Percentiles rank a stretch among this genome's conserved stretches.
phyloP scores from a whole-genome alignment of 768 basidiomycete species.

The Leccinum obscurum region DNA sequence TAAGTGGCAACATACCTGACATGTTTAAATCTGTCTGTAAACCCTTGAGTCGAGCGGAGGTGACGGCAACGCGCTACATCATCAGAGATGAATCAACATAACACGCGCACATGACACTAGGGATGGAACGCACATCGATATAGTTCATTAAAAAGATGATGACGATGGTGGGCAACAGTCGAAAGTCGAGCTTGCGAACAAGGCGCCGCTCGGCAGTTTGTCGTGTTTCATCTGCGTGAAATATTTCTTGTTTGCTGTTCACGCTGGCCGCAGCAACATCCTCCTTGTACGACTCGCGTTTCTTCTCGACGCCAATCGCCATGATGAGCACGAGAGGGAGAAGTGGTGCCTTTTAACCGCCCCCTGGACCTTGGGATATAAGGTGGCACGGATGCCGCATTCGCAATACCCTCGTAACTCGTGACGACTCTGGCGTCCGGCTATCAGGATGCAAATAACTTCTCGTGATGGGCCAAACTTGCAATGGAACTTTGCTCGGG shows the following conservation, averaged over 20 bases:
- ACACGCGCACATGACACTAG: neutral
- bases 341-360: neutral
- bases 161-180: constrained; percentile 30
- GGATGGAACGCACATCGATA: constrained; percentile 21
- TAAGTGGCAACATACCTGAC: constrained; percentile 20
- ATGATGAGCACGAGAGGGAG: constrained; percentile 8
- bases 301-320: constrained; percentile 20
- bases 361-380: neutral
- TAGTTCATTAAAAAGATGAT: constrained; percentile 29
- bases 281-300: constrained; percentile 8
- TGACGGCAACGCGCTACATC: constrained; percentile 38
- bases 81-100: neutral
- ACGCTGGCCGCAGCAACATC: neutral
- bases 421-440: constrained; percentile 1
- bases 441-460: neutral
- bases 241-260: neutral
- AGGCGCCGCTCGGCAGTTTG: constrained; percentile 21
- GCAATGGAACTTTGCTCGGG: neutral
- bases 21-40: constrained; percentile 40
- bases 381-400: neutral
- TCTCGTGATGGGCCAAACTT: neutral
- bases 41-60: constrained; percentile 41
- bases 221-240: constrained; percentile 9
- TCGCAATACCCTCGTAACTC: neutral
- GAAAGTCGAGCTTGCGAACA: constrained; percentile 28